Conservation (phyloP, 2,329 filamentous ascomycete genomes). For the Tolypocladium paradoxum region DNA sequence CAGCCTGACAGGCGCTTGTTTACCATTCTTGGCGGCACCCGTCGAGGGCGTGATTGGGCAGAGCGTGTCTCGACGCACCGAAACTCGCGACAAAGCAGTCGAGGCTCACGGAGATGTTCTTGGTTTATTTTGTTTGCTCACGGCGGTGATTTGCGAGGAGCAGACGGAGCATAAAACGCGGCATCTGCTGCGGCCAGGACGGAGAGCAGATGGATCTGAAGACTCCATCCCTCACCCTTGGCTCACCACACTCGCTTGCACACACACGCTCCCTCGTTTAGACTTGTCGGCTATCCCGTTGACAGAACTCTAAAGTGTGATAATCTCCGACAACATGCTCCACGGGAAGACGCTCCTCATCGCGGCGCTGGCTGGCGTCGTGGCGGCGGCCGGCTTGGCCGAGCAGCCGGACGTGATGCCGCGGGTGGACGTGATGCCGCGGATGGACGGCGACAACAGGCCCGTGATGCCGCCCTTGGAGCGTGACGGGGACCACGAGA, state of each 20-base stretch:
- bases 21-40: background rate
- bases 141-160: background rate
- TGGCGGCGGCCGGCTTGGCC: conserved; percentile 9
- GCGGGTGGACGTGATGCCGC: background rate
- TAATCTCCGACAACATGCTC: conserved; percentile 1
- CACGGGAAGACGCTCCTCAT: conserved; percentile 15
- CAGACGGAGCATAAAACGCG: background rate
- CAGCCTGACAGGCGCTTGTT: background rate
- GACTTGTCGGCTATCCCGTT: background rate
- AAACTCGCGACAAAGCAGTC: background rate
- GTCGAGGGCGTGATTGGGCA: background rate
- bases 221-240: background rate
- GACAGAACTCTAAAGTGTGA: background rate
- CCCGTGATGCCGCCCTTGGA: background rate
- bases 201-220: background rate
- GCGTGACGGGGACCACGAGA: background rate
- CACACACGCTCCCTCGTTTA: background rate
- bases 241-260: background rate
- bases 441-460: no score
- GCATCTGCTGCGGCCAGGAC: background rate
- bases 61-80: background rate
- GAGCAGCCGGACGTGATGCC: background rate
- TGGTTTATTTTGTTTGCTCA: background rate
- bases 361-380: conserved; percentile 9
- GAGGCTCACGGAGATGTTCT: background rate